Evolutionary conservation across 306 rosid species (phyloP).

Genomic region (Quercus wislizeni): DNA sequence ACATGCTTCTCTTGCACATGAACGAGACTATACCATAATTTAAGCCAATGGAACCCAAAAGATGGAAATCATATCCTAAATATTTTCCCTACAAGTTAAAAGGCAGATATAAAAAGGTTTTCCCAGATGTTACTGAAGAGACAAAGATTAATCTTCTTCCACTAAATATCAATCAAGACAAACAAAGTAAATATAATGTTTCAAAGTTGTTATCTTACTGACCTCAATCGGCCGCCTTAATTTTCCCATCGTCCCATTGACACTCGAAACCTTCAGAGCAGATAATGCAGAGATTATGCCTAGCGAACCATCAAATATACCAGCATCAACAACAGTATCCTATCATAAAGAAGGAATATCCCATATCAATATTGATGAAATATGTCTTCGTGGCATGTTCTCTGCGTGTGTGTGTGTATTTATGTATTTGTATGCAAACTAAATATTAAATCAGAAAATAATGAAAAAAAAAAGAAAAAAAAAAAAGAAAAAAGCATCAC

Average conservation of each 20-base stretch:
- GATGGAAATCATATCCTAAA: background rate
- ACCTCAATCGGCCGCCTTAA: constrained; percentile 82
- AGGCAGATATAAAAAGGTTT: background rate
- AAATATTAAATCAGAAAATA: background rate
- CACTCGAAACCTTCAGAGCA: constrained; percentile 70
- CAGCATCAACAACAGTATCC: constrained; percentile 97
- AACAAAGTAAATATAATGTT: background rate
- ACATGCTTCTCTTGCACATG: background rate
- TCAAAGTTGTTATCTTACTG: constrained; percentile 14
- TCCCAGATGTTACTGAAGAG: background rate
- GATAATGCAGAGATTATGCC: constrained; percentile 84
- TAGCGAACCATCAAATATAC: constrained; percentile 82
- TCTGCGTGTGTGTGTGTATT: background rate
- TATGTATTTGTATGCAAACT: background rate
- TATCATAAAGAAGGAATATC: constrained; percentile 23
- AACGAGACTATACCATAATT: background rate
- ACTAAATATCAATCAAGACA: background rate
- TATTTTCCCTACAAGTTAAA: background rate
- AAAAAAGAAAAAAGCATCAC: constrained; percentile 27
- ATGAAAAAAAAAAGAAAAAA: background rate
- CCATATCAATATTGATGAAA: constrained; percentile 7
- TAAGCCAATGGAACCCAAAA: background rate
- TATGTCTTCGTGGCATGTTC: background rate
- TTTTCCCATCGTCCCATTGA: constrained; percentile 51
- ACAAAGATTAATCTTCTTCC: background rate